phyloP scores from a whole-genome alignment of 495 filamentous ascomycete genomes.

The Pseudomonodictys pantanalensis region DNA sequence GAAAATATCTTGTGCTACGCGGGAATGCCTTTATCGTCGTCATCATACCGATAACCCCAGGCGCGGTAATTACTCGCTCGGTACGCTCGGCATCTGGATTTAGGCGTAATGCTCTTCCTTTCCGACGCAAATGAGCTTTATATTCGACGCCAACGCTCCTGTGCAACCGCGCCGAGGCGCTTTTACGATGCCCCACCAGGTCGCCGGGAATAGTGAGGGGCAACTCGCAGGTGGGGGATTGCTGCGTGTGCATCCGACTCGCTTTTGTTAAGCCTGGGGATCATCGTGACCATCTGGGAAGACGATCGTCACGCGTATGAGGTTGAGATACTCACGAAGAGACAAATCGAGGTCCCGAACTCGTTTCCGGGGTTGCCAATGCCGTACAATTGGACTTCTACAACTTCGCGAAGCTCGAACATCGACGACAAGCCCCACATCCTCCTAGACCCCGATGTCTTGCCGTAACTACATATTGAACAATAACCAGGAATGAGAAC shows the following conservation, averaged over 20 bases:
- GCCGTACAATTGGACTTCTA: too few relatives aligned
- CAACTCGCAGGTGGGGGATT: too few relatives aligned
- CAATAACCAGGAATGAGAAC: not conserved
- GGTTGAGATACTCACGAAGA: too few relatives aligned
- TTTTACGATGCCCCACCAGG: slow-evolving; percentile 22
- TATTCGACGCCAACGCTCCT: slow-evolving; percentile 7
- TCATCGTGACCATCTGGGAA: not conserved
- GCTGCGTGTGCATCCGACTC: not conserved
- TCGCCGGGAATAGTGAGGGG: slow-evolving; percentile 7
- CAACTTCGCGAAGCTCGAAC: too few relatives aligned
- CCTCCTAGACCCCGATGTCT: too few relatives aligned
- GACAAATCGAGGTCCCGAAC: too few relatives aligned
- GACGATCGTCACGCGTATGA: too few relatives aligned
- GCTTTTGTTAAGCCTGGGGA: not conserved
- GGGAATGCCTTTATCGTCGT: too few relatives aligned
- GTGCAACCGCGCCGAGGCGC: slow-evolving; percentile 2
- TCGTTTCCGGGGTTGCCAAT: too few relatives aligned
- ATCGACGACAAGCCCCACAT: too few relatives aligned
- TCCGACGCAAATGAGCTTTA: slow-evolving; percentile 25
- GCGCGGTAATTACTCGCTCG: slow-evolving; percentile 3
- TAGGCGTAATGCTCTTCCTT: slow-evolving; percentile 17
- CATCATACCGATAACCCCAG: too few relatives aligned
- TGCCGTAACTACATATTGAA: not conserved
- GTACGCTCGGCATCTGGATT: slow-evolving; percentile 20
- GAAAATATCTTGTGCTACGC: too few relatives aligned